Evolutionary conservation across 352 stramenopile species (phyloP).

Genomic region (Pilasporangium apinafurcum): DNA sequence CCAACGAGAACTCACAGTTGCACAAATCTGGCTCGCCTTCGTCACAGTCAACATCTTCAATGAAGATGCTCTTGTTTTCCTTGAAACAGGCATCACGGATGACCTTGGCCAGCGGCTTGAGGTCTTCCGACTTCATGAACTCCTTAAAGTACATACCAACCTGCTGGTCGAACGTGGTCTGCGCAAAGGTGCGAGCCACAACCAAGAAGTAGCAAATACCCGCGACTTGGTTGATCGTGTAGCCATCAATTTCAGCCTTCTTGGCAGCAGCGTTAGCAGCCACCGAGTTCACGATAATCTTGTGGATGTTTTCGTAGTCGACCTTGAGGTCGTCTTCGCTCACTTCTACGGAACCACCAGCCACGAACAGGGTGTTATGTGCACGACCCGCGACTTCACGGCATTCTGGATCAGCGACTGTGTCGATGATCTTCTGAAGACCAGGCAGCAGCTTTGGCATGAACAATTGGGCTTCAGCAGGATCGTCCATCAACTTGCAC

Average conservation of each 20-base stretch:
- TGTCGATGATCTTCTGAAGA: slow-evolving; percentile 95
- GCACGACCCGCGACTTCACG: slow-evolving; percentile 93
- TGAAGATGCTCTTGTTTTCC: slow-evolving; percentile 88
- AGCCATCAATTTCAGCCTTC: slow-evolving; percentile 87
- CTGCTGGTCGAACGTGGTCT: slow-evolving; percentile 92
- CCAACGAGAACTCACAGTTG: slow-evolving; percentile 99
- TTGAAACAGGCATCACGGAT: slow-evolving; percentile 86
- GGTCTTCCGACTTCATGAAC: slow-evolving; percentile 57
- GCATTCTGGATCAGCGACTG: slow-evolving; percentile 95
- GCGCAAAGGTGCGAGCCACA: slow-evolving; percentile 91
- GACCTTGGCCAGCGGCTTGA: slow-evolving; percentile 58
- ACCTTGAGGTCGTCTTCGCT: slow-evolving; percentile 90
- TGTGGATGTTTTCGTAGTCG: slow-evolving; percentile 79
- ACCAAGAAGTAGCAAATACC: slow-evolving; percentile 83
- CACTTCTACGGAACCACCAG: slow-evolving; percentile 90
- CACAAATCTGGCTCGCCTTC: slow-evolving; percentile 96
- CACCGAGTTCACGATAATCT: slow-evolving; percentile 78
- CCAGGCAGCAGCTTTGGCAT: slow-evolving; percentile 96
- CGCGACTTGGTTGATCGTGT: slow-evolving; percentile 86
- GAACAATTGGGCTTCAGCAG: slow-evolving; percentile 95
- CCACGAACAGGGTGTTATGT: slow-evolving; percentile 92
- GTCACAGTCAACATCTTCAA: slow-evolving; percentile 96
- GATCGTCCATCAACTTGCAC: slow-evolving; percentile 98
- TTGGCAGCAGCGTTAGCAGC: slow-evolving; percentile 62
- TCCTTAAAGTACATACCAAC: slow-evolving; percentile 86